Evolutionary conservation across 139 green algal species (phyloP).

Genomic region (Tetraselmis striata): DNA sequence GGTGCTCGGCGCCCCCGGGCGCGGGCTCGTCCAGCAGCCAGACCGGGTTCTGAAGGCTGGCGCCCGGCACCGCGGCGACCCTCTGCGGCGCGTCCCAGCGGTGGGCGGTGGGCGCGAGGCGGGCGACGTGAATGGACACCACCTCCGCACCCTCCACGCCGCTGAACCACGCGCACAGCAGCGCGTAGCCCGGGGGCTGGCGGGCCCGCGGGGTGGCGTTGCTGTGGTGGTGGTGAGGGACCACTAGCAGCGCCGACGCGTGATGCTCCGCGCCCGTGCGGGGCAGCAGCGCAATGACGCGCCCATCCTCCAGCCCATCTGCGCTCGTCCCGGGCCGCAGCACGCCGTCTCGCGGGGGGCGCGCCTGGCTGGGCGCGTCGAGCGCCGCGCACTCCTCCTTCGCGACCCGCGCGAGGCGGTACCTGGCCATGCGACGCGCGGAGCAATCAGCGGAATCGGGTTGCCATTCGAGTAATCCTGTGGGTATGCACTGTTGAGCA

Average conservation of each 20-base stretch:
- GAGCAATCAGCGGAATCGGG: no score
- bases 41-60: constrained; percentile 2
- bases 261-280: not conserved
- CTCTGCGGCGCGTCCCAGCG: not conserved
- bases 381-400: not conserved
- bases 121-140: not conserved
- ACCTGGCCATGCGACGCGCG: no score
- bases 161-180: constrained; percentile 1
- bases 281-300: not conserved
- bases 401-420: not conserved
- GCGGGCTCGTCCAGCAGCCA: no score
- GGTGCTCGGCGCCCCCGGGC: no score
- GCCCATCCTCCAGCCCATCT: not conserved
- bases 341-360: not conserved
- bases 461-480: no score
- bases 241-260: not conserved
- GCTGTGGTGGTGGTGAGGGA: not conserved
- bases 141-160: constrained; percentile 1
- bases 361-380: not conserved
- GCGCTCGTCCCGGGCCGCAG: not conserved
- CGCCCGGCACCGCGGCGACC: not conserved
- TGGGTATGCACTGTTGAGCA: no score
- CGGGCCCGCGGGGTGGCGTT: not conserved
- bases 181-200: not conserved
- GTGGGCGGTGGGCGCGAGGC: not conserved